Base-by-base conservation (phyloP, 2,329 filamentous ascomycete genomes). In the Acarospora socialis region DNA sequence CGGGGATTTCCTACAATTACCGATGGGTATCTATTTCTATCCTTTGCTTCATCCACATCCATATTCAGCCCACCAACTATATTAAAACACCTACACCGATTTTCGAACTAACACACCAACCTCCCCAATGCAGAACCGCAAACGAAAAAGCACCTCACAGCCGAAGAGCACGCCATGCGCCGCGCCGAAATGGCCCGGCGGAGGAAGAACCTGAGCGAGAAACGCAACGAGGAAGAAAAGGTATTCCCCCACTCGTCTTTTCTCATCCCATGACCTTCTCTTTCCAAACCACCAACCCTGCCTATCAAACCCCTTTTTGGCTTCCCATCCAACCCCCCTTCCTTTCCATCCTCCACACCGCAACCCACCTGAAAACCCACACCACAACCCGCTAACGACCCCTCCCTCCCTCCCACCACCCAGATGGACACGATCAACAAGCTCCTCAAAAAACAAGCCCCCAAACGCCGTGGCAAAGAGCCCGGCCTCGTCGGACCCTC, bases 201-300 rank as follows among this genome's bases (percentile, higher is more conserved):
- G 32, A 61, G 77, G 38, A 81, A 81, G 57, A 81, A 81, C 41
- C 60, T 81, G 19, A 78, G 72, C 36, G 77, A 81, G 55, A 80
- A 81, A 57, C 68, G 77, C n/a, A 78, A 80, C 34, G 77, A 81
- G 46, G 77, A 82, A 56, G 77, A 81, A 52, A 82, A 81, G 65
- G 71, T 75, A 48, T 1, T 10, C 28, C 20, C 13, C 15, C 8
- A 14, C 12, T 30, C 21, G 13, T 21, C 4, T n/a, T 17, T 17
- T 14, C 21, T 15, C 15, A 19, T 23, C 14, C 23, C 21, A 19
- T 10, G 0, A 3, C 19, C 8, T 15, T 22, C 7, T 18, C 8
- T 28, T 3, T 10, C 9, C n/a, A n/a, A n/a, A n/a, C n/a, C 12
- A 16, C 9, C 13, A 22, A 7, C 12, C 15, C 7, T 10, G 8